Conservation (phyloP, 306 rosid genomes). For the Crotalaria pallida region DNA sequence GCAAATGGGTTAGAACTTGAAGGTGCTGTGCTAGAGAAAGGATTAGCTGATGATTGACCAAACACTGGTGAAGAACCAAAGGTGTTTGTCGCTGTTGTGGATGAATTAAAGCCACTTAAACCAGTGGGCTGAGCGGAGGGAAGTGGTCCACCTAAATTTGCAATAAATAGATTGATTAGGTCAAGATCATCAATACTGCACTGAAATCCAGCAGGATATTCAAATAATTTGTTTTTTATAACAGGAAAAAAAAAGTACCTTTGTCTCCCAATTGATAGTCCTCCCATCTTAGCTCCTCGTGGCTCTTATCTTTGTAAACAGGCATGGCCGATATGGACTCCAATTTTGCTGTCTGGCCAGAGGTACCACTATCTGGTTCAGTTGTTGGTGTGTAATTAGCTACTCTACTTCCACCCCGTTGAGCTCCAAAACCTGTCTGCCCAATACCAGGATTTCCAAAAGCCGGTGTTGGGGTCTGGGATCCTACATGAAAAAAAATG, state of each 20-base stretch:
- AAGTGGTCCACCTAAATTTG: slow-evolving; percentile 73
- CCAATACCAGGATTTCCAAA: slow-evolving; percentile 62
- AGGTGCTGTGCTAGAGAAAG: slow-evolving; percentile 46
- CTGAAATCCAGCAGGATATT: not conserved
- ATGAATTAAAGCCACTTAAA: slow-evolving; percentile 44
- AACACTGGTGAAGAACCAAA: slow-evolving; percentile 51
- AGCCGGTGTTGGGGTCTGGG: slow-evolving; percentile 55
- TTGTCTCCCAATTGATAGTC: slow-evolving; percentile 93
- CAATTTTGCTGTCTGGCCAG: slow-evolving; percentile 60
- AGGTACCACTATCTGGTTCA: slow-evolving; percentile 63
- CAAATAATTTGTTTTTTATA: not conserved
- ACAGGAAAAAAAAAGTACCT: slow-evolving; percentile 30
- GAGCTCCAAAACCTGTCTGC: slow-evolving; percentile 69
- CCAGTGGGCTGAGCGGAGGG: slow-evolving; percentile 56
- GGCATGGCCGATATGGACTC: slow-evolving; percentile 97
- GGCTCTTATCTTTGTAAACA: slow-evolving; percentile 81
- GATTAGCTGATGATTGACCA: slow-evolving; percentile 61
- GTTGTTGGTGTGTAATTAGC: slow-evolving; percentile 63
- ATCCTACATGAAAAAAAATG: slow-evolving; percentile 41
- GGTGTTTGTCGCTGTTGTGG: slow-evolving; percentile 49
- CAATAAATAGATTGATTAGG: not conserved
- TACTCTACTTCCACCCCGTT: slow-evolving; percentile 83
- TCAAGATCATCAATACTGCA: not conserved
- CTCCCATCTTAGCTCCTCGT: slow-evolving; percentile 97
- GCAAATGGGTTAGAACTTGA: slow-evolving; percentile 68